Conservation (phyloP, 306 rosid species). For the Senna siamea region DNA sequence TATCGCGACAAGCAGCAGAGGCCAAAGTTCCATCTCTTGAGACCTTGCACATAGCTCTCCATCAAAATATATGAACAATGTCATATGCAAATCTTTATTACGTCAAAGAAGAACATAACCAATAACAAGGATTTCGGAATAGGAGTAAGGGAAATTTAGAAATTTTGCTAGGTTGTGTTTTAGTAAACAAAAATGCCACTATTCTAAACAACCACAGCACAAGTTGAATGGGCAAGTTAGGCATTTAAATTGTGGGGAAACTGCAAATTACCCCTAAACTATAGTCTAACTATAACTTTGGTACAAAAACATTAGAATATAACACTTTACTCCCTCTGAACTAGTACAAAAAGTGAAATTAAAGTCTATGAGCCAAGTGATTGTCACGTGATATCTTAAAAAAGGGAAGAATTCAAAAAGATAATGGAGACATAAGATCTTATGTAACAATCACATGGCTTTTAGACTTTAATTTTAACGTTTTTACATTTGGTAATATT, state of each 20-base stretch:
- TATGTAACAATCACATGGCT: background rate
- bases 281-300: background rate
- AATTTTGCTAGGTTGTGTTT: conserved; percentile 16
- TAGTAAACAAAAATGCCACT: conserved; percentile 1
- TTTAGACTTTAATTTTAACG: background rate
- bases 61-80: conserved; percentile 90
- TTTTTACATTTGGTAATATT: background rate
- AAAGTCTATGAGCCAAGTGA: too few species aligned
- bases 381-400: background rate
- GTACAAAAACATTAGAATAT: background rate
- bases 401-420: background rate
- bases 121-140: conserved; percentile 20
- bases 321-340: background rate
- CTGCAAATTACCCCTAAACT: background rate
- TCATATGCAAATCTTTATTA: conserved; percentile 81
- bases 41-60: conserved; percentile 24
- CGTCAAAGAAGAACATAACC: conserved; percentile 53
- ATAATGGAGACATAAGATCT: background rate
- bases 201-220: conserved; percentile 1
- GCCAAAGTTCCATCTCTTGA: conserved; percentile 21
- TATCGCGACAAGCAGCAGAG: conserved; percentile 19
- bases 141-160: background rate
- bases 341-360: background rate
- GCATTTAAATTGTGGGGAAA: background rate
- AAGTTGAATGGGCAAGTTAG: background rate